These are phyloP conservation scores for Talaromyces ruber DNA, from an alignment of 495 filamentous ascomycete genomes.

Conservation along the genomic window DNA sequence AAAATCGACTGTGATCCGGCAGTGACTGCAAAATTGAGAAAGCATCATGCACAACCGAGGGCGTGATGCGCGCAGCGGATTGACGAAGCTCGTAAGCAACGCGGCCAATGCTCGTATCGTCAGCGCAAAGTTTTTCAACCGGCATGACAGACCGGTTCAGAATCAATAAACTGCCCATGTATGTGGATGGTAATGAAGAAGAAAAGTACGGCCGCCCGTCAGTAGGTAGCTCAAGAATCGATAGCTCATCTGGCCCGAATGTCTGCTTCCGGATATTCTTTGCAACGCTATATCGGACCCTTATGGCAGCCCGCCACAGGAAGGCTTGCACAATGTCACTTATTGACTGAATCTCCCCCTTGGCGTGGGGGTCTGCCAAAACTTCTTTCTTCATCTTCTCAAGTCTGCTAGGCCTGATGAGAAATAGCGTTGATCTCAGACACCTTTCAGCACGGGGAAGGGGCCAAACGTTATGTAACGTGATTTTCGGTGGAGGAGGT, in stretches of 20 bases:
- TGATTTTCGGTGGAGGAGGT: conserved; percentile 11
- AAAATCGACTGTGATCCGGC: conserved; percentile 14
- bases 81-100: conserved; percentile 17
- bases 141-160: conserved; percentile 18
- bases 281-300: conserved; percentile 21
- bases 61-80: conserved; percentile 11
- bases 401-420: conserved; percentile 12
- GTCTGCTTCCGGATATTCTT: conserved; percentile 15
- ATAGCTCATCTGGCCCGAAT: conserved; percentile 17
- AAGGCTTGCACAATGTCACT: conserved; percentile 23
- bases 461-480: conserved; percentile 15
- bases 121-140: conserved; percentile 17
- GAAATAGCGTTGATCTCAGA: conserved; percentile 15
- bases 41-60: conserved; percentile 22
- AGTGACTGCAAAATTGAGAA: conserved; percentile 19
- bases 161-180: conserved; percentile 25
- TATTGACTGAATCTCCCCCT: conserved; percentile 12
- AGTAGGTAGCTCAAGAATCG: conserved; percentile 24
- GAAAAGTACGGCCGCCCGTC: conserved; percentile 24
- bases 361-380: conserved; percentile 12
- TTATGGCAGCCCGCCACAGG: conserved; percentile 24
- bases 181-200: conserved; percentile 17
- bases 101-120: conserved; percentile 16
- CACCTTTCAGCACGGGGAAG: conserved; percentile 12
- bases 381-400: conserved; percentile 16